Evolutionary conservation across 805 yeast species (phyloP), one percentile per base, ranked within the genome.

Genomic region (Huiozyma sinensis): DNA sequence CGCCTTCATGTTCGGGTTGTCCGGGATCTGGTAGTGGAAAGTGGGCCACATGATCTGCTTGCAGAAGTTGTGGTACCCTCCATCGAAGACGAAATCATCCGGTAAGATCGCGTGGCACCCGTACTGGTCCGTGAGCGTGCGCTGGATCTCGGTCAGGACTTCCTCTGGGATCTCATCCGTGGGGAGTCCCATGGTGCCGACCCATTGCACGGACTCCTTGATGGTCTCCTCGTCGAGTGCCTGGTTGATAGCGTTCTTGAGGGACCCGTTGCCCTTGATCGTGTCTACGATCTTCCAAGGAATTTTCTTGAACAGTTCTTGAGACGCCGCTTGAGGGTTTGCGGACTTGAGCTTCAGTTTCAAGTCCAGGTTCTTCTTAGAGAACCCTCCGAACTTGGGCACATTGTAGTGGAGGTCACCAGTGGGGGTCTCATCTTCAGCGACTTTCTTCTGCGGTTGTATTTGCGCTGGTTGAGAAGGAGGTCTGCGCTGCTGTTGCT

Each of bases 11-110:
- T 83, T 83, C 39, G 95, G 94, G 57, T 87, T 81, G 61, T 92
- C 97, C 0, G 97, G 97, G 33, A 90, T 84, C 63, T 90, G 96
- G 58, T 92, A 92, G 44, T 79, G 85, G 49, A 92, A 72, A 1
- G 96, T 86, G 28, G 98, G 98, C 97, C 97, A 92, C 49, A 92
- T 67, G 31, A 92, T 85, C 55, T 89, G 92, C 63, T 92, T 92
- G 63, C 96, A 89, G 62, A 83, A 92, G 42, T 86, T 83, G 46
- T 77, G 77, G 63, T 92, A 92, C 58, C 87, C 95, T 9, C 96
- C 97, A 54, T 82, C 83, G 54, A 87, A 85, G 1, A 86, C 79
- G 28, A 75, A 63, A 61, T 92, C 97, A 48, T 76, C 75, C 2
- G 89, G 79, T 45, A 76, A 76, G 1, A 87, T 83, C 0, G 87